Evolutionary conservation across 768 basidiomycete genomes (phyloP).

Genomic region (Artomyces pyxidatus): DNA sequence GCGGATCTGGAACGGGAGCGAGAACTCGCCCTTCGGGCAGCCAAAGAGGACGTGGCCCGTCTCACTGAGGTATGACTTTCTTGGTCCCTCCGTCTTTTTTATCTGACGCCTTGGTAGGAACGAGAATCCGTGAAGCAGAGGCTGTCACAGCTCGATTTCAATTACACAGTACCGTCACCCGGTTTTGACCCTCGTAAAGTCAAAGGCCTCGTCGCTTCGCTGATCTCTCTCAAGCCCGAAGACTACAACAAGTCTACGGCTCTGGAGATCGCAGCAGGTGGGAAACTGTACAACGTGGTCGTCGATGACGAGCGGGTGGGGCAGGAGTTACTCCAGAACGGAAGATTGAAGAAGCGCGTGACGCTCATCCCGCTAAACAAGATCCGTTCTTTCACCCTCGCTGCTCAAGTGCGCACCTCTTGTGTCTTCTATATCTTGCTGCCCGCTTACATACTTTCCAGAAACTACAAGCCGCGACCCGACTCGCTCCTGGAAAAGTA

Average conservation of each 20-base stretch:
- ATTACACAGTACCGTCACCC: constrained; percentile 68
- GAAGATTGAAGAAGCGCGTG: constrained; percentile 75
- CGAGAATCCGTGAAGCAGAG: constrained; percentile 61
- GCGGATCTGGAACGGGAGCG: constrained; percentile 59
- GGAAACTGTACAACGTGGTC: constrained; percentile 87
- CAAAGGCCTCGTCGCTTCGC: constrained; percentile 85
- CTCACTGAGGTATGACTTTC: constrained; percentile 50
- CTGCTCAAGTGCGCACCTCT: constrained; percentile 34
- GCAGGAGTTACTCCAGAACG: constrained; percentile 72
- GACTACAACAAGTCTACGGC: constrained; percentile 82
- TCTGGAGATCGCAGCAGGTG: constrained; percentile 87
- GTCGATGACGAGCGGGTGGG: constrained; percentile 88
- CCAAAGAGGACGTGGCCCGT: constrained; percentile 44
- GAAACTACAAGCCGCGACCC: constrained; percentile 71
- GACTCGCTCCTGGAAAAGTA: constrained; percentile 72
- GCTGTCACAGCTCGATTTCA: constrained; percentile 71
- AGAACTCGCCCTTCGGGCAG: constrained; percentile 41
- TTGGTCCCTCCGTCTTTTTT: background rate
- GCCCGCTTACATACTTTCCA: constrained; percentile 22
- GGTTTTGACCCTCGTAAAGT: constrained; percentile 81
- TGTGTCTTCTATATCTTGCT: background rate
- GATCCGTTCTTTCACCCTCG: constrained; percentile 57
- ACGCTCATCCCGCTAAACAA: constrained; percentile 93
- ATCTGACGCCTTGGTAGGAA: constrained; percentile 33
- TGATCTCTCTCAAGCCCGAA: constrained; percentile 64